phyloP scores from a whole-genome alignment of 331 rosid genomes.

The Rosa hybrid region DNA sequence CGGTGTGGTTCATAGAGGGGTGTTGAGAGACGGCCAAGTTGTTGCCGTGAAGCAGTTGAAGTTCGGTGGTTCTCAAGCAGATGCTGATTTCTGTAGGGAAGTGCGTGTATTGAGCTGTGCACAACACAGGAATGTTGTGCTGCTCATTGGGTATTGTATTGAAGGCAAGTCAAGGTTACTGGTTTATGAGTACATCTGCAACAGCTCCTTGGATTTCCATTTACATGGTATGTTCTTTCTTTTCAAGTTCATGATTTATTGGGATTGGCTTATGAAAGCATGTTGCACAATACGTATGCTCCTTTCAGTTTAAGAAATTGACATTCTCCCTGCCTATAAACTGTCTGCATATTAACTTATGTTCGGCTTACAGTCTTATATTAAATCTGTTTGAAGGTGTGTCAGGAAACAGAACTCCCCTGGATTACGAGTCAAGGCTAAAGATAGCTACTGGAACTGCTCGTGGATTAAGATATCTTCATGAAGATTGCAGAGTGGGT shows the following conservation, averaged over 20 bases:
- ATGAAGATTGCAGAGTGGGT: slow-evolving; percentile 97
- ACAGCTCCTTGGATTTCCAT: slow-evolving; percentile 49
- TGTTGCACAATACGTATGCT: background rate
- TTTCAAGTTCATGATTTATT: background rate
- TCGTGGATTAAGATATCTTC: slow-evolving; percentile 87
- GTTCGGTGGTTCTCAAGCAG: slow-evolving; percentile 77
- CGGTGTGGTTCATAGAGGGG: slow-evolving; percentile 81
- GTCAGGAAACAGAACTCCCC: slow-evolving; percentile 53
- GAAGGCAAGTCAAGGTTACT: slow-evolving; percentile 48
- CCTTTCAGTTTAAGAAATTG: background rate
- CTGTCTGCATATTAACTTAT: background rate
- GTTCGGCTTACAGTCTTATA: background rate
- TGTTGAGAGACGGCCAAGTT: slow-evolving; percentile 77
- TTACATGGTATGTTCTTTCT: slow-evolving; percentile 33
- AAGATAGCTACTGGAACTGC: slow-evolving; percentile 86
- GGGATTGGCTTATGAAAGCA: background rate
- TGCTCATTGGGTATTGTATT: slow-evolving; percentile 80
- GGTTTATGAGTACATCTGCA: slow-evolving; percentile 53
- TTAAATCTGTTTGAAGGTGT: slow-evolving; percentile 21
- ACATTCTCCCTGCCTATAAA: background rate
- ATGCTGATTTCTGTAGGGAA: slow-evolving; percentile 89
- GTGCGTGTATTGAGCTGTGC: slow-evolving; percentile 93
- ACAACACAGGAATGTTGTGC: slow-evolving; percentile 91
- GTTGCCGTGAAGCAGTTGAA: slow-evolving; percentile 92
- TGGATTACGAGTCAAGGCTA: slow-evolving; percentile 75